Percentiles rank a stretch among this genome's conserved stretches.
phyloP scores from a whole-genome alignment of 805 yeast species.

The Nakazawaea wickerhamii region DNA sequence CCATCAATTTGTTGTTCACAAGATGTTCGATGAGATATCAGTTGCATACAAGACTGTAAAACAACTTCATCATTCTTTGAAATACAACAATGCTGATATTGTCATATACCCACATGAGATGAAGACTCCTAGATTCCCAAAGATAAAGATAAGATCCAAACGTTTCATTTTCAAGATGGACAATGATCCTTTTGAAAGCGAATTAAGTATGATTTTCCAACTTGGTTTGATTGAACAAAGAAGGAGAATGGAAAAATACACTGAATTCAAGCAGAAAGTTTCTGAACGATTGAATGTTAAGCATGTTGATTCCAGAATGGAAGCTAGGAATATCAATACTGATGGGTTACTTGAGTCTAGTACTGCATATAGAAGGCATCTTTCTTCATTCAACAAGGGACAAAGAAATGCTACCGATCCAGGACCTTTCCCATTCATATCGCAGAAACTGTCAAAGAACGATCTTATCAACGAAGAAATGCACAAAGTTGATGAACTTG shows the following conservation, averaged over 20 bases:
- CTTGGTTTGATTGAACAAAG: slow-evolving; percentile 55
- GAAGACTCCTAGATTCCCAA: slow-evolving; percentile 33
- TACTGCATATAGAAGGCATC: not conserved
- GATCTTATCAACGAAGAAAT: not conserved
- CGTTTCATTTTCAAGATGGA: slow-evolving; percentile 45
- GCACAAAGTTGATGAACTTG: slow-evolving; percentile 6
- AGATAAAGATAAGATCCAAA: slow-evolving; percentile 34
- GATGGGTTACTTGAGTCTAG: slow-evolving; percentile 9
- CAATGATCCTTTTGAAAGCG: slow-evolving; percentile 62
- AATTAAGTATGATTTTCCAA: slow-evolving; percentile 51
- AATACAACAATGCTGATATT: slow-evolving; percentile 31
- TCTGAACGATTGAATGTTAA: not conserved
- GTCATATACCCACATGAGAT: slow-evolving; percentile 34
- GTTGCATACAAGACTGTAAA: slow-evolving; percentile 60
- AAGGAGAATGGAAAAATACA: slow-evolving; percentile 37
- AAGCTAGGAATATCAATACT: slow-evolving; percentile 3
- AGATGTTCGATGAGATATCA: slow-evolving; percentile 73
- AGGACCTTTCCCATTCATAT: not conserved
- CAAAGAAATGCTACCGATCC: slow-evolving; percentile 2
- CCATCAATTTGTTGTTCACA: slow-evolving; percentile 65
- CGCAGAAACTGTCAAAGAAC: not conserved
- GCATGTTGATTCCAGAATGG: slow-evolving; percentile 4
- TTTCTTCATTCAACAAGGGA: not conserved
- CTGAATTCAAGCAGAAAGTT: slow-evolving; percentile 15
- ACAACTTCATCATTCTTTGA: slow-evolving; percentile 51